phyloP scores from a whole-genome alignment of 345 rosid species.

The Syzygium jambos region DNA sequence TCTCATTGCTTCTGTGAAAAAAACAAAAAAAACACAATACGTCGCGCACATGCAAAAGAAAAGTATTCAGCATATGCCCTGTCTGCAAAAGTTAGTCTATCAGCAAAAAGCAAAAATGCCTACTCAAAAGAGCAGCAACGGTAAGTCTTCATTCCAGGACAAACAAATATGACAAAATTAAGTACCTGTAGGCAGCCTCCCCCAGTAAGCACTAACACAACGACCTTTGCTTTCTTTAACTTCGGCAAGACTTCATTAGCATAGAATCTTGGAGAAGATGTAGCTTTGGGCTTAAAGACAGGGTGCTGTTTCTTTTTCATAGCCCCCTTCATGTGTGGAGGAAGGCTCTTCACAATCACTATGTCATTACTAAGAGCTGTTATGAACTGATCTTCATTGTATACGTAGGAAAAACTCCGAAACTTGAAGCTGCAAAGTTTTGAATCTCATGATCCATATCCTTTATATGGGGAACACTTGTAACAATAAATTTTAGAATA shows the following conservation, averaged over 20 bases:
- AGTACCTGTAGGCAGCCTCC: conserved; percentile 95
- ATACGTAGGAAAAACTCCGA: conserved; percentile 94
- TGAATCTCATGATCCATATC: background rate
- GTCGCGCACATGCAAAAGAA: background rate
- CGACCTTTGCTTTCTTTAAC: conserved; percentile 59
- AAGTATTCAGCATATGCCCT: background rate
- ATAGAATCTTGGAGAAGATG: conserved; percentile 70
- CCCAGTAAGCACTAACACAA: conserved; percentile 67
- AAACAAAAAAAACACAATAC: background rate
- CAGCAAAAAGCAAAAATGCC: background rate
- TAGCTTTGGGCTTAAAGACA: conserved; percentile 63
- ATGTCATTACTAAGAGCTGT: conserved; percentile 84
- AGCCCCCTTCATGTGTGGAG: conserved; percentile 67
- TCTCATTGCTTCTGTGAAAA: background rate
- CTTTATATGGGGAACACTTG: background rate
- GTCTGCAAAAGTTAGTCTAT: background rate
- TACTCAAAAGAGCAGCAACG: background rate
- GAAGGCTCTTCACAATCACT: conserved; percentile 56
- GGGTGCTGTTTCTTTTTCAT: conserved; percentile 69
- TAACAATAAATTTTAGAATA: background rate
- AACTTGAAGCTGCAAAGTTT: conserved; percentile 51
- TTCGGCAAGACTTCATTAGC: conserved; percentile 66
- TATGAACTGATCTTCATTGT: conserved; percentile 91
- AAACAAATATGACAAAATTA: background rate
- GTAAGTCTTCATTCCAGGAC: background rate